Evolutionary conservation across 129 eudicot genomes (phyloP), one percentile per base, ranked within the genome.

Genomic region (Scalesia atractyloides): DNA sequence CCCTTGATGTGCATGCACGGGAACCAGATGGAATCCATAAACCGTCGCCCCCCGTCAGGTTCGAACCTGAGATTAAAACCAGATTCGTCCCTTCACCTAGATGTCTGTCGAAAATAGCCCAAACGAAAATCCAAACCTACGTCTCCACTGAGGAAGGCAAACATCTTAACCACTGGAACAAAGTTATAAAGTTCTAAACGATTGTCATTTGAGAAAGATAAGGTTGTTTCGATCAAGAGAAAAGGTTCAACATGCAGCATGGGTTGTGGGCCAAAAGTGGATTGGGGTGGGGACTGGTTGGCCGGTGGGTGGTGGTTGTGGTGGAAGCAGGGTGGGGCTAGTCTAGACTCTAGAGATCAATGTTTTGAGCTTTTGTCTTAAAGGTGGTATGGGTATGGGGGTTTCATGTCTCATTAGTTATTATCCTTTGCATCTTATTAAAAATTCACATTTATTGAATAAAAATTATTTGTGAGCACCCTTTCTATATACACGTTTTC

Each of bases 291-390:
- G 74, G 47, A 30, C 58, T 41, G 60, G 22, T 65, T 52, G 66
- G 65, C 19, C 24, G 34, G 66, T 75, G 73, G 73, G 79, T 75
- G 73, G 52, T n/a, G 36, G 14, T 52, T 48, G 46, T 39, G 13
- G 24, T n/a, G 36, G 14, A 65, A 61, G 33, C 18, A 53, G 50
- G 19, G 60, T 76, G 73, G 80, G 80, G 68, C 49, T 44, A 19
- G 61, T 48, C 62, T 68, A 67, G 52, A 34, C 73, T 59, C 51
- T 68, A 67, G 65, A 69, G 80, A 76, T 76, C 80, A 67, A 76
- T 76, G 80, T 76, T 58, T 59, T 10, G 50, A 57, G 52, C 48
- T 76, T 76, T 76, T 76, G 74, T 69, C 69, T 20, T 76, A n/a
- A 44, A 69, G 72, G 62, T 48, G 61, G 46, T 7, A 41, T 41